A percentile compares a stretch with the other conserved stretches of the same genome.
Evolutionary conservation across 345 rosid species (phyloP).

Genomic region (Syzygium oleosum): DNA sequence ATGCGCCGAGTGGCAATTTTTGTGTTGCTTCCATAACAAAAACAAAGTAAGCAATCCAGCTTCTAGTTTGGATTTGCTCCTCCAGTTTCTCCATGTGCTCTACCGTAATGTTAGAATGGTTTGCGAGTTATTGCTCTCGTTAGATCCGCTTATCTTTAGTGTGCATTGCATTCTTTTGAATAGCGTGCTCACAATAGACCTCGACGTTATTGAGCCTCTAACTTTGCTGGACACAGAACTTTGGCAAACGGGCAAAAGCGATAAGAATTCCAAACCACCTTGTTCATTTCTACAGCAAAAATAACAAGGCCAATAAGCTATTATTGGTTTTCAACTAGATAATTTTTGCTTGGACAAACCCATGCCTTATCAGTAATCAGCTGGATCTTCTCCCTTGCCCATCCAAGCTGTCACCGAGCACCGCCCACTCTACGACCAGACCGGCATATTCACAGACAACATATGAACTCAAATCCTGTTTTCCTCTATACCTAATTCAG

Average conservation of each 20-base stretch:
- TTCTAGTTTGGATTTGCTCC: background rate
- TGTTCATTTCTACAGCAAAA: background rate
- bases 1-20: background rate
- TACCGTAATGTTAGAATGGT: background rate
- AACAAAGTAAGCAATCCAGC: background rate
- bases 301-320: background rate
- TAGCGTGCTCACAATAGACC: background rate
- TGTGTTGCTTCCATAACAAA: background rate
- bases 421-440: background rate
- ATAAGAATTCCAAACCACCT: background rate
- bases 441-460: background rate
- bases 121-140: background rate
- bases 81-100: background rate
- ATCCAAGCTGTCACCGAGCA: background rate
- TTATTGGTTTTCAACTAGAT: background rate
- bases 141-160: background rate
- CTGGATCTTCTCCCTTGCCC: background rate
- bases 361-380: background rate
- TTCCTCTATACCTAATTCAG: background rate
- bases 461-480: background rate
- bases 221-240: background rate
- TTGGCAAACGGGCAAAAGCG: background rate
- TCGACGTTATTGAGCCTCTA: no score
- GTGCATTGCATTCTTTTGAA: background rate
- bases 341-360: background rate